Base-by-base conservation (phyloP, 495 filamentous ascomycete species). In the Zalerion maritima region DNA sequence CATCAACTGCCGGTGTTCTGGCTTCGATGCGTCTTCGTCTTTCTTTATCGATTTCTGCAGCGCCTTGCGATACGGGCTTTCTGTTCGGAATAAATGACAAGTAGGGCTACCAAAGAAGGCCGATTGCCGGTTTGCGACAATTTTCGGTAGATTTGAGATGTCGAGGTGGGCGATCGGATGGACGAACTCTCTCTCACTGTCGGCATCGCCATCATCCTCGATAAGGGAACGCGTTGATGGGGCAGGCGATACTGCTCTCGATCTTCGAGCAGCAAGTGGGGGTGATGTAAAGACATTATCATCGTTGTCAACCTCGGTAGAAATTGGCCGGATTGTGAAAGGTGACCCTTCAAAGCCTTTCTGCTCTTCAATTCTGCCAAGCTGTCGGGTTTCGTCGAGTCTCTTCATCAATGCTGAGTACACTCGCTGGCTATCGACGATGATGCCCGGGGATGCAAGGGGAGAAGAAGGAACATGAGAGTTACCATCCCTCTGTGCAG, bases 341-440 rank as follows among this genome's bases (percentile, higher is more conserved):
- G 45, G 31, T 49, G 49, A 29, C 46, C 42, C 20, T 50, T 44
- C 11, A 60, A 50, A 18, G 18, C 2, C 54, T 38, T 11, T 56
- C 50, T 34, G 54, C 45, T 13, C 59, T 48, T 3, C 41, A 15
- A 22, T 47, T 42, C 26, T 45, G 18, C 2, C 40, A 24, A 14
- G 36, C 31, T 35, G 51, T 32, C 28, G 47, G 3, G 41, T 50
- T 11, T 58, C 52, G 18, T 62, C 57, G 26, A 81, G 64, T 16
- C 71, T 68, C 38, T 70, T 74, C 64, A 83, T 74, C 37, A 86
- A 54, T 0, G 80, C 81, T 2, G 75, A 74, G 40, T 80, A 85
- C 18, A 86, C 55, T 17, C 76, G 67, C 14, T 76, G 65, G 29
- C 71, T 73, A 35, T 81, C 64, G 14, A 78, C 55, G 2, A 54